Conservation (phyloP, 192 early-diverging fungal genomes). For the Entrophospora sp. region DNA sequence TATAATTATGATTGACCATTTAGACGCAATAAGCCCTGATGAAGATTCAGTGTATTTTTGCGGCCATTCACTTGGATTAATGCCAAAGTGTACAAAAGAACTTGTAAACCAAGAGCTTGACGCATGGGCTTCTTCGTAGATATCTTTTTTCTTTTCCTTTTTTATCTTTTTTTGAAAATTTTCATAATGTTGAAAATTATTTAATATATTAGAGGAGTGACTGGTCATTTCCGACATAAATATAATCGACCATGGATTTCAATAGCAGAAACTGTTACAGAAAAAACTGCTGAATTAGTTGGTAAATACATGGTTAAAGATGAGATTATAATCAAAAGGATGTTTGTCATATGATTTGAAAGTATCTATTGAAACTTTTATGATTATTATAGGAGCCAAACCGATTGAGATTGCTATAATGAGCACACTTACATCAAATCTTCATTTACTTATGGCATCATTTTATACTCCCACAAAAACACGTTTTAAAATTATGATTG, state of each 20-base stretch:
- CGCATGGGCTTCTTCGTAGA: conserved; percentile 68
- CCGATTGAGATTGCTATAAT: conserved; percentile 78
- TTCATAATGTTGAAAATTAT: background rate
- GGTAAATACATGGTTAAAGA: conserved; percentile 46
- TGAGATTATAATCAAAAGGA: too few relatives aligned
- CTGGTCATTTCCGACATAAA: conserved; percentile 81
- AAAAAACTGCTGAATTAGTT: conserved; percentile 68
- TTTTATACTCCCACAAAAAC: conserved; percentile 79
- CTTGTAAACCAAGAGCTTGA: conserved; percentile 84
- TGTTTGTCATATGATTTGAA: too few relatives aligned
- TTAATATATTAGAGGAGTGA: conserved; percentile 55
- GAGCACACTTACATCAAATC: conserved; percentile 86
- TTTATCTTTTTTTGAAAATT: background rate
- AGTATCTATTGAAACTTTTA: too few relatives aligned
- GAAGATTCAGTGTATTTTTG: conserved; percentile 69
- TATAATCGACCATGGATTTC: conserved; percentile 77
- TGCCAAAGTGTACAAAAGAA: conserved; percentile 57
- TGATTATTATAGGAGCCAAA: conserved; percentile 62
- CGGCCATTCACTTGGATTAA: conserved; percentile 91
- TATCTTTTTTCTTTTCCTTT: background rate
- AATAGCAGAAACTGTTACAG: conserved; percentile 69
- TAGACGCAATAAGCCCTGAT: conserved; percentile 23
- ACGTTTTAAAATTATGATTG: conserved; percentile 83
- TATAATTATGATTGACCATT: background rate
- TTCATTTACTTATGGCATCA: conserved; percentile 83